A percentile compares a stretch with the other conserved stretches of the same genome.
These are phyloP conservation scores for Fusarium pininemorale DNA, from an alignment of 2,329 filamentous ascomycete species.

Conservation along the genomic window DNA sequence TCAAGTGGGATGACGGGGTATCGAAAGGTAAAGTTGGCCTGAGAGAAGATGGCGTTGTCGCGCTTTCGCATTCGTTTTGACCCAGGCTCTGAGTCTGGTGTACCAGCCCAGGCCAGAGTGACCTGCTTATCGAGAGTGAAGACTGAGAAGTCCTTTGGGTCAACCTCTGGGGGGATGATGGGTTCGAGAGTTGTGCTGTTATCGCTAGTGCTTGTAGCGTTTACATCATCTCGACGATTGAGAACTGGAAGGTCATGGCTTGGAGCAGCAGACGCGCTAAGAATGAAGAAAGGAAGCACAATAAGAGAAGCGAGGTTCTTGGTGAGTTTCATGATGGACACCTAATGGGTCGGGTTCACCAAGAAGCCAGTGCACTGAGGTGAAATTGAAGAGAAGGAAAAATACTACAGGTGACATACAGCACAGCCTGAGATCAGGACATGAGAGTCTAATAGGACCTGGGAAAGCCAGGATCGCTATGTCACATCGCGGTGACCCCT, in stretches of 20 bases:
- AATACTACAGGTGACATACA: not conserved
- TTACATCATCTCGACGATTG: not conserved
- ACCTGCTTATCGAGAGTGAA: not conserved
- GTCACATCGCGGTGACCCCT: not conserved
- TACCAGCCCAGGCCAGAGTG: slow-evolving; percentile 19
- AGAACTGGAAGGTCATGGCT: not conserved
- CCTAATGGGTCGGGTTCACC: too few relatives aligned
- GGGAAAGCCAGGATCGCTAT: not conserved
- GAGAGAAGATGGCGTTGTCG: slow-evolving; percentile 3
- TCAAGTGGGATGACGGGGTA: slow-evolving; percentile 22
- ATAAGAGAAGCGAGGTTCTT: not conserved
- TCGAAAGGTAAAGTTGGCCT: slow-evolving; percentile 20
- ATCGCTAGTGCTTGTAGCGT: not conserved
- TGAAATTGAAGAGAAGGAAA: not conserved
- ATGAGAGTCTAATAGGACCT: not conserved
- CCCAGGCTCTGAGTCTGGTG: not conserved
- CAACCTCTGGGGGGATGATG: slow-evolving; percentile 13
- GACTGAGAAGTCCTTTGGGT: not conserved
- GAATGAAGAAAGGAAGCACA: not conserved
- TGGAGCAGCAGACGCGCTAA: not conserved
- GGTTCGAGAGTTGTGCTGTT: slow-evolving; percentile 11
- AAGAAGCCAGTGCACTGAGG: rapidly evolving
- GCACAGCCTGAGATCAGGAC: not conserved
- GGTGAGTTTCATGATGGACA: not conserved
- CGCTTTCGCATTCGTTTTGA: slow-evolving; percentile 4